phyloP scores from a whole-genome alignment of 2,329 filamentous ascomycete species.

The Cryphonectria carpinicola region DNA sequence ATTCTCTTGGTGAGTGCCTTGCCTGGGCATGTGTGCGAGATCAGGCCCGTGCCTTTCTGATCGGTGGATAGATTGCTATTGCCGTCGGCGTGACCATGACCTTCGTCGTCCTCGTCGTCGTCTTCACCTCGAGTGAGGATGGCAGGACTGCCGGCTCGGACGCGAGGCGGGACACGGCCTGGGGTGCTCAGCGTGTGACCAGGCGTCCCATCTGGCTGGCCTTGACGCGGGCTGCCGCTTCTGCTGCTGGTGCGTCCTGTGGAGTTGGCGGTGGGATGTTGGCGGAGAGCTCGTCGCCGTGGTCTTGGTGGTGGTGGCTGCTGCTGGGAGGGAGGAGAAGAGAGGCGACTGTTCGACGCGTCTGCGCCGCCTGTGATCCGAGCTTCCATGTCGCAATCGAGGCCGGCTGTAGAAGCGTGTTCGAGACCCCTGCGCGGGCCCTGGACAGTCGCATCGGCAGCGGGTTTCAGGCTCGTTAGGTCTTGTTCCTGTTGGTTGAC shows the following conservation, averaged over 20 bases:
- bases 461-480: constrained; percentile 20
- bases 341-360: constrained; percentile 26
- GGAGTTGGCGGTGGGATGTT: background rate
- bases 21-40: constrained; percentile 8
- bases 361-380: constrained; percentile 1
- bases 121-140: background rate
- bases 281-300: background rate
- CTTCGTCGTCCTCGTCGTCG: constrained; percentile 1
- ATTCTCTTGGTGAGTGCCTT: constrained; percentile 38
- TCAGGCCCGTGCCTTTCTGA: background rate
- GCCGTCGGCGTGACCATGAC: background rate
- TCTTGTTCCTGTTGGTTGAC: background rate
- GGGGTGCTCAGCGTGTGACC: background rate
- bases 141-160: constrained; percentile 2
- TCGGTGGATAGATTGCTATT: background rate
- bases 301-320: background rate
- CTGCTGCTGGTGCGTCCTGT: background rate
- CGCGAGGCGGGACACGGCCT: background rate
- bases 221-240: background rate
- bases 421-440: constrained; percentile 5
- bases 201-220: background rate
- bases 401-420: background rate
- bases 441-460: constrained; percentile 16
- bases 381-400: background rate
- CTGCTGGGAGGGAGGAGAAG: background rate